Percentiles rank a stretch among this genome's conserved stretches.
These are phyloP conservation scores for Millerago galiae DNA, from an alignment of 805 yeast species.

Conservation along the genomic window DNA sequence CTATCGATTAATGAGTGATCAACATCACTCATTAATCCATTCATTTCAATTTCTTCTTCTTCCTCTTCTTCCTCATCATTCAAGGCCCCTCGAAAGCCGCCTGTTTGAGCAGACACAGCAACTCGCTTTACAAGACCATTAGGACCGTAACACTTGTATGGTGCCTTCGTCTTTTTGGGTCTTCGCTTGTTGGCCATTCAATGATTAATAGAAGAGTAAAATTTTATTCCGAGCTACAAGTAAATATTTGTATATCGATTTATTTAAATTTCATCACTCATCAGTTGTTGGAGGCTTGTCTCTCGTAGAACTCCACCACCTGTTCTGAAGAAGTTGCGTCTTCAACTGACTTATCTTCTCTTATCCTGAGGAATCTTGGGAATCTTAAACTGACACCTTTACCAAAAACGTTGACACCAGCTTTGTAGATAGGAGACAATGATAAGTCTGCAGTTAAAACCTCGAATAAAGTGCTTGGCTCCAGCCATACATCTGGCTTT, in stretches of 20 bases:
- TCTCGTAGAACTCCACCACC: constrained; percentile 74
- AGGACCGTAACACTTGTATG: constrained; percentile 68
- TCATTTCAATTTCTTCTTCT: constrained; percentile 21
- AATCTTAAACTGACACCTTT: constrained; percentile 84
- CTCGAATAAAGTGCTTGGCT: constrained; percentile 79
- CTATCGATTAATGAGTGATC: background rate
- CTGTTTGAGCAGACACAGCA: constrained; percentile 26
- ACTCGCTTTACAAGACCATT: constrained; percentile 30
- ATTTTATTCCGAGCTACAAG: too few species aligned
- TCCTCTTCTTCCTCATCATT: constrained; percentile 24
- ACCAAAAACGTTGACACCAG: constrained; percentile 66
- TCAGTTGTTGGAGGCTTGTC: constrained; percentile 38
- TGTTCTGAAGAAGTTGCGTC: constrained; percentile 86
- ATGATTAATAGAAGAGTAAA: too few species aligned
- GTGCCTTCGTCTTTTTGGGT: constrained; percentile 76
- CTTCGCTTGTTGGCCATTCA: constrained; percentile 81
- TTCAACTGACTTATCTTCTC: constrained; percentile 82
- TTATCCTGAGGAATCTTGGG: constrained; percentile 74
- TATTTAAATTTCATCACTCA: background rate
- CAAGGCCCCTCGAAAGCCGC: constrained; percentile 14
- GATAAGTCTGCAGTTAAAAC: constrained; percentile 89
- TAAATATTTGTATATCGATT: too few species aligned
- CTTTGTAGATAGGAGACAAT: constrained; percentile 82
- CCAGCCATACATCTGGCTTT: constrained; percentile 91
- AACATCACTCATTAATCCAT: constrained; percentile 9